phyloP scores from a whole-genome alignment of 1,139 yeast genomes.

The Hyphopichia pseudoburtonii region DNA sequence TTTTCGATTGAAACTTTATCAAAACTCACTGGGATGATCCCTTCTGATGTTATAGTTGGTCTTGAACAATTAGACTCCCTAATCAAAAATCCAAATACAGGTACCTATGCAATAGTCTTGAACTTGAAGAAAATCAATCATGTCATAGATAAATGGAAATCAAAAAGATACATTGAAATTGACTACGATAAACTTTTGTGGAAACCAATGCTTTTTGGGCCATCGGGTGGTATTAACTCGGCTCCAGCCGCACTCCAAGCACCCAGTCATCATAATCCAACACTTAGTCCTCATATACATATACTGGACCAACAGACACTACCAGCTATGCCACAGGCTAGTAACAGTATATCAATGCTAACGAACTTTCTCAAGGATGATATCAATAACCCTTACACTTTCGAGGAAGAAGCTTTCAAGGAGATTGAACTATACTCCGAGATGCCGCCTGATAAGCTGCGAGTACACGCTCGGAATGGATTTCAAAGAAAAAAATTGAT shows the following conservation, averaged over 20 bases:
- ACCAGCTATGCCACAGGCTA: conserved; percentile 14
- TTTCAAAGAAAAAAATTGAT: conserved; percentile 4
- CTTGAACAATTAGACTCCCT: conserved; percentile 74
- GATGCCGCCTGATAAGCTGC: conserved; percentile 11
- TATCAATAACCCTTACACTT: conserved; percentile 55
- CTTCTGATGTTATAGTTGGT: conserved; percentile 85
- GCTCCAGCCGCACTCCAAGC: conserved; percentile 39
- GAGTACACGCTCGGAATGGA: background rate
- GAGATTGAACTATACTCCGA: conserved; percentile 42
- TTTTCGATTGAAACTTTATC: conserved; percentile 63
- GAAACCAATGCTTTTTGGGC: conserved; percentile 83
- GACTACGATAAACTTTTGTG: conserved; percentile 60
- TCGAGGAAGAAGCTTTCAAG: conserved; percentile 52
- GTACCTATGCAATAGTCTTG: conserved; percentile 54
- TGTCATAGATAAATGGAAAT: conserved; percentile 53
- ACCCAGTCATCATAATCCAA: background rate
- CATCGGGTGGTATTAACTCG: conserved; percentile 75
- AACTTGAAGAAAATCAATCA: conserved; percentile 45
- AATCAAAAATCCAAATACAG: conserved; percentile 41
- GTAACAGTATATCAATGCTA: conserved; percentile 54
- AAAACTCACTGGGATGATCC: conserved; percentile 77
- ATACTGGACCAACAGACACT: background rate
- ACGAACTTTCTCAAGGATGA: conserved; percentile 64
- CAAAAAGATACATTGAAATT: conserved; percentile 53
- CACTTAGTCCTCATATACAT: conserved; percentile 6